phyloP scores from a whole-genome alignment of 768 basidiomycete species.

The Auricularia auricula-judae region DNA sequence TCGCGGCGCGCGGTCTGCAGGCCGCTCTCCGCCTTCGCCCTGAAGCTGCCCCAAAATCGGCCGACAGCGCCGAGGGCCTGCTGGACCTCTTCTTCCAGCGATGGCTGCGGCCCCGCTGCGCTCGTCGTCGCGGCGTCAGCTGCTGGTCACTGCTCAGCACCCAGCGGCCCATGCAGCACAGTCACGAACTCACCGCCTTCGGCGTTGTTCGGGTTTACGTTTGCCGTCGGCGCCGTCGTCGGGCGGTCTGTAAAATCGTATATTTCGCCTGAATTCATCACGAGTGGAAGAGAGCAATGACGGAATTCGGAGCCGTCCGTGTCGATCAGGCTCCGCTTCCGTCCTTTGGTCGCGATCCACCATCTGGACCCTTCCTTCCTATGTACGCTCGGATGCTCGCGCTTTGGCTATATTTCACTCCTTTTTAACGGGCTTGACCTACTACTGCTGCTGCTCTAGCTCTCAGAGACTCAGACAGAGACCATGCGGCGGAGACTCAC shows the following conservation, averaged over 20 bases:
- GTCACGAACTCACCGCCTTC: too few relatives aligned
- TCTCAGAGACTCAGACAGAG: too few relatives aligned
- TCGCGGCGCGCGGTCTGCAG: constrained; percentile 65
- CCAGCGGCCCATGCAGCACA: too few relatives aligned
- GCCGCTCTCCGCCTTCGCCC: constrained; percentile 69
- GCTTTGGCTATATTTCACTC: too few relatives aligned
- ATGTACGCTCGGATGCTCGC: background rate
- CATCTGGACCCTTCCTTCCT: too few relatives aligned
- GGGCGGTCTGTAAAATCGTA: constrained; percentile 38
- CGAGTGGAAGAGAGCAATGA: background rate
- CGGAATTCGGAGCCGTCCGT: background rate
- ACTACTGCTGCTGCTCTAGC: too few relatives aligned
- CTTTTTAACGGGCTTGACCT: too few relatives aligned
- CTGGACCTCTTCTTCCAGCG: constrained; percentile 76
- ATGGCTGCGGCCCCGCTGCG: constrained; percentile 40
- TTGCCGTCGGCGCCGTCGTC: background rate
- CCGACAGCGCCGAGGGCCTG: constrained; percentile 84
- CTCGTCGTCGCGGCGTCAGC: constrained; percentile 29
- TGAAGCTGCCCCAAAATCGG: constrained; percentile 84
- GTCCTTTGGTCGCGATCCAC: too few relatives aligned
- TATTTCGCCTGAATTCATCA: constrained; percentile 69
- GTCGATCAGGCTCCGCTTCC: too few relatives aligned
- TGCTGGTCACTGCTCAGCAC: background rate
- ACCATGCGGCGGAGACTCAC: too few relatives aligned
- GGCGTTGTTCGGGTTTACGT: background rate